Evolutionary conservation across 331 rosid species (phyloP).

Genomic region (Malus hybrid): DNA sequence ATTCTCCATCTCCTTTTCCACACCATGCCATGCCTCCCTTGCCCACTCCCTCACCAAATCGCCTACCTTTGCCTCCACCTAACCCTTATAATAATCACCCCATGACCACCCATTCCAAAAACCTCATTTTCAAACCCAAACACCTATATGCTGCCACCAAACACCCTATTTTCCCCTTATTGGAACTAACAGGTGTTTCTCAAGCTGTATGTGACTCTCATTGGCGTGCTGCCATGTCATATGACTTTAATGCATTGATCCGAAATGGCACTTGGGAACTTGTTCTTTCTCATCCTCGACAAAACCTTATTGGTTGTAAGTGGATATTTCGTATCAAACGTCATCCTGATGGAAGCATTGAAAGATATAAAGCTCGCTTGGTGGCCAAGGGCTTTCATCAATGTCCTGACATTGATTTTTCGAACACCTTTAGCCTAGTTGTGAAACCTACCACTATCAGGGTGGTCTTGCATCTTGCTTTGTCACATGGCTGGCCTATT

Average conservation of each 20-base stretch:
- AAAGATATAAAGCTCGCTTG: background rate
- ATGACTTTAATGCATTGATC: background rate
- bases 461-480: background rate
- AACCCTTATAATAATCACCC: too few relatives aligned
- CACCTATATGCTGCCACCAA: too few relatives aligned
- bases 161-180: too few relatives aligned
- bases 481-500: background rate
- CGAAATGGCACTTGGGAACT: background rate
- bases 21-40: too few relatives aligned
- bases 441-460: background rate
- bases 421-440: fast-evolving
- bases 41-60: too few relatives aligned
- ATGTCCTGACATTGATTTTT: background rate
- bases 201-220: background rate
- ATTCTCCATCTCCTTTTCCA: too few relatives aligned
- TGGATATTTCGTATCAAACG: background rate
- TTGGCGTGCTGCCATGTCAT: background rate
- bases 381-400: background rate
- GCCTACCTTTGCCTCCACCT: too few relatives aligned
- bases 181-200: too few relatives aligned
- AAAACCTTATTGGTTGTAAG: background rate
- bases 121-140: too few relatives aligned
- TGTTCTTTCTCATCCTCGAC: background rate
- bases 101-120: too few relatives aligned
- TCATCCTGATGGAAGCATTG: background rate